phyloP scores from a whole-genome alignment of 2,329 filamentous ascomycete species.

The Plenodomus biglobosus region DNA sequence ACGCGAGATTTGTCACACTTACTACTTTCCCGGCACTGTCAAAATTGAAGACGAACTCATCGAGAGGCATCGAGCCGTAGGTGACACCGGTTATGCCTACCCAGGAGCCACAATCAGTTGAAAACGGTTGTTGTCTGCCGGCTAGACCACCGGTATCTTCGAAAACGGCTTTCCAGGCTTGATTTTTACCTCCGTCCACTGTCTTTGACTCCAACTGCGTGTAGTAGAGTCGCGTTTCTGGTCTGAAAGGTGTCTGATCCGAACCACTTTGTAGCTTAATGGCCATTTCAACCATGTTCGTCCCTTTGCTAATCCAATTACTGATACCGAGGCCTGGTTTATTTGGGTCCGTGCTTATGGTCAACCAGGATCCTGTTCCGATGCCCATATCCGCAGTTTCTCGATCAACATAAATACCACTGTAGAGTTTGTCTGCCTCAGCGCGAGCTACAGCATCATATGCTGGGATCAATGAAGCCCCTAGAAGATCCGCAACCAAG shows the following conservation, averaged over 20 bases:
- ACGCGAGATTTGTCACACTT: conserved; percentile 26
- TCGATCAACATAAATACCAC: conserved; percentile 27
- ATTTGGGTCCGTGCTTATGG: conserved; percentile 25
- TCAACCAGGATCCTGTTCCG: conserved; percentile 28
- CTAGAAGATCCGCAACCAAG: conserved; percentile 11
- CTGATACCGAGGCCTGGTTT: conserved; percentile 34
- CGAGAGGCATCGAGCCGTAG: conserved; percentile 24
- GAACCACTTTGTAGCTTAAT: conserved; percentile 15
- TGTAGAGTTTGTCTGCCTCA: conserved; percentile 29
- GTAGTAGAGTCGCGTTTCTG: conserved; percentile 25
- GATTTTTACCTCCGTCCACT: conserved; percentile 11
- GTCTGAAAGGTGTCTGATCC: background rate
- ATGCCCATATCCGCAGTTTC: background rate
- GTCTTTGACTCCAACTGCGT: conserved; percentile 20
- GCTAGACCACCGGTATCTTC: conserved; percentile 22
- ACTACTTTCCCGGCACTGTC: conserved; percentile 20
- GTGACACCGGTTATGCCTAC: conserved; percentile 25
- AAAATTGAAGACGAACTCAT: conserved; percentile 30
- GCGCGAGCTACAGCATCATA: conserved; percentile 32
- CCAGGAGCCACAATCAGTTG: conserved; percentile 27
- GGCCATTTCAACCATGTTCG: conserved; percentile 30
- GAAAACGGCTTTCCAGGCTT: conserved; percentile 26
- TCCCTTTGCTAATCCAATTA: conserved; percentile 36
- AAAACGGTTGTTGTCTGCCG: conserved; percentile 18
- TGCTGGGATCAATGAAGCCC: conserved; percentile 19